These are phyloP conservation scores for Erythrophleum ivorense DNA, from an alignment of 331 rosid genomes.

Conservation along the genomic window DNA sequence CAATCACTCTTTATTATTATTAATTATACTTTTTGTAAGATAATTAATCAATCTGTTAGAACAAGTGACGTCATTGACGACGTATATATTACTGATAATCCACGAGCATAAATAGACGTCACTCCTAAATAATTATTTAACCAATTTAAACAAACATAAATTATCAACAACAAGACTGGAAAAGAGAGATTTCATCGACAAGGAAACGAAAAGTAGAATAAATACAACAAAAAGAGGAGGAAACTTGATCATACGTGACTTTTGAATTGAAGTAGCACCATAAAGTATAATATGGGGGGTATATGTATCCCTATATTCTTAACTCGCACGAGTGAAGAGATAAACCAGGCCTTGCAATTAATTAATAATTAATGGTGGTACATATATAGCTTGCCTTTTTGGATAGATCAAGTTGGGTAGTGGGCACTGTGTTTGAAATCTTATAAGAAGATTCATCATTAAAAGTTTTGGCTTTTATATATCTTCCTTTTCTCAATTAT, in stretches of 20 bases:
- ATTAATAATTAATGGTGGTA: background rate
- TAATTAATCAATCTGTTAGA: background rate
- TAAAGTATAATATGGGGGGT: no score
- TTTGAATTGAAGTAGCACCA: no score
- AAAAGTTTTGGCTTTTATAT: background rate
- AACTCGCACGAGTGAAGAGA: background rate
- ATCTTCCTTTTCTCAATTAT: background rate
- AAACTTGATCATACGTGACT: no score
- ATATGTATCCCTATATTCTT: no score
- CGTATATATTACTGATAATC: background rate
- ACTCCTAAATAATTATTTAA: background rate
- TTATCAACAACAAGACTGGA: background rate
- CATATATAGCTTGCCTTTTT: background rate
- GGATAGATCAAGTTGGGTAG: background rate
- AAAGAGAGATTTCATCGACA: background rate
- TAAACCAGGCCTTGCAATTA: background rate
- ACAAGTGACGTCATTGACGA: background rate
- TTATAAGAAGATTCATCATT: background rate
- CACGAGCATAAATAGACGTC: background rate
- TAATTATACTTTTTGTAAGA: background rate
- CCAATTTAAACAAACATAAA: background rate
- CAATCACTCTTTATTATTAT: background rate
- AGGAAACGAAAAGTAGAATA: background rate
- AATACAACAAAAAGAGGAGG: no score
- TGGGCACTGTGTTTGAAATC: background rate